A percentile compares a stretch with the other conserved stretches of the same genome.
Evolutionary conservation across 2,329 filamentous ascomycete genomes (phyloP).

Genomic region (Colletotrichum ledebouriae): DNA sequence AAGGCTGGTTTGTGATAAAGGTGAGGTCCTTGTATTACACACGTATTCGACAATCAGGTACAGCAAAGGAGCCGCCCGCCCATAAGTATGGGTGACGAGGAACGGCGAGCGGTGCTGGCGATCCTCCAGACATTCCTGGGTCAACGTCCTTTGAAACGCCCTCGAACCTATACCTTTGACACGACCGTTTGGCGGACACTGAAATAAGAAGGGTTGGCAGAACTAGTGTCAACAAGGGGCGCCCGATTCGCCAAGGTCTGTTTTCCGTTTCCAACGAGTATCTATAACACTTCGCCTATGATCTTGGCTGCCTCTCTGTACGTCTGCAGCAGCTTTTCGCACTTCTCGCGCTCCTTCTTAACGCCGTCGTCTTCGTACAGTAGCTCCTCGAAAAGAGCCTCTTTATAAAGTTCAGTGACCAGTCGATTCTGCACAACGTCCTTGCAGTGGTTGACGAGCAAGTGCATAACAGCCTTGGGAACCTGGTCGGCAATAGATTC

Average conservation of each 20-base stretch:
- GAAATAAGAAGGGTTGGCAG: constrained; percentile 24
- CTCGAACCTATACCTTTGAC: constrained; percentile 16
- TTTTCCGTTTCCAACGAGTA: constrained; percentile 33
- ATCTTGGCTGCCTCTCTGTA: constrained; percentile 99
- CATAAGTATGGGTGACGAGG: neutral
- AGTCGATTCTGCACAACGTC: constrained; percentile 97
- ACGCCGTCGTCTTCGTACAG: constrained; percentile 98
- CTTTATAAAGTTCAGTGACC: constrained; percentile 95
- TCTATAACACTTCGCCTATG: constrained; percentile 91
- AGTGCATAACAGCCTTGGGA: constrained; percentile 98
- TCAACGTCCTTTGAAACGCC: constrained; percentile 12
- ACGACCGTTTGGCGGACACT: constrained; percentile 7
- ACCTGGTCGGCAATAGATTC: constrained; percentile 99
- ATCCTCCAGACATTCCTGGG: constrained; percentile 11
- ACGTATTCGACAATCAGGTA: constrained; percentile 18
- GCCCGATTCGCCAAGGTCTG: constrained; percentile 18
- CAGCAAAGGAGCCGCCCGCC: constrained; percentile 8
- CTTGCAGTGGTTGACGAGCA: constrained; percentile 98
- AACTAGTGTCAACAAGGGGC: constrained; percentile 24
- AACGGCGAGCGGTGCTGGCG: neutral
- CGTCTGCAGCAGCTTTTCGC: constrained; percentile 93
- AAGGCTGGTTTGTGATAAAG: neutral
- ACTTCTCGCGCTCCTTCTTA: constrained; percentile 98
- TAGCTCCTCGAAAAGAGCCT: constrained; percentile 89
- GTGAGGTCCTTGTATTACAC: constrained; percentile 33